Conservation (phyloP, 2,329 filamentous ascomycete species). For the Phialophora chinensis region DNA sequence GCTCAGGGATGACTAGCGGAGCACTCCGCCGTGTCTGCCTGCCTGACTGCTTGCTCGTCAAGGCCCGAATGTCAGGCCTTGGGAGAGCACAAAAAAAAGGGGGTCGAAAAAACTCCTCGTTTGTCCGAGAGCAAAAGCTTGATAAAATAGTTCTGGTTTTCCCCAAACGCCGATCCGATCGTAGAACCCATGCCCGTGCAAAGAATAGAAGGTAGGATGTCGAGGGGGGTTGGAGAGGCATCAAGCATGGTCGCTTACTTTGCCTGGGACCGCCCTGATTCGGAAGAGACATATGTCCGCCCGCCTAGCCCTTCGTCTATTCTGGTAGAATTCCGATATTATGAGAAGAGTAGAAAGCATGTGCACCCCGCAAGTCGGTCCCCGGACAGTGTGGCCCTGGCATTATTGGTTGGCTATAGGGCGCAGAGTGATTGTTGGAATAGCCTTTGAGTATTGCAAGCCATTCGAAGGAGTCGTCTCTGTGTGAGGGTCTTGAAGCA, state of each 20-base stretch:
- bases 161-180: background rate
- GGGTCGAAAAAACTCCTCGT: background rate
- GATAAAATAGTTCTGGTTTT: background rate
- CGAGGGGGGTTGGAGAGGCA: background rate
- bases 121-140: background rate
- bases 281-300: background rate
- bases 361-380: background rate
- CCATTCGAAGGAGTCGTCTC: background rate
- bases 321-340: background rate
- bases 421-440: background rate
- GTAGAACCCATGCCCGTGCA: background rate
- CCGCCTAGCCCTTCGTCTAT: background rate
- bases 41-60: background rate
- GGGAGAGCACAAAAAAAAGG: background rate
- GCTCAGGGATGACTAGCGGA: background rate
- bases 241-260: background rate
- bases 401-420: background rate
- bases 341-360: background rate
- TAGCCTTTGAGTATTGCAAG: background rate
- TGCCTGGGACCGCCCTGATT: background rate
- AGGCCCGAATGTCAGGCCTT: background rate
- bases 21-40: background rate
- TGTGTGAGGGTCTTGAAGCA: background rate
- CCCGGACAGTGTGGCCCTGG: background rate
- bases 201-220: background rate